phyloP scores from a whole-genome alignment of 1,284 basidiomycete genomes.

The Austroboletus sp. region DNA sequence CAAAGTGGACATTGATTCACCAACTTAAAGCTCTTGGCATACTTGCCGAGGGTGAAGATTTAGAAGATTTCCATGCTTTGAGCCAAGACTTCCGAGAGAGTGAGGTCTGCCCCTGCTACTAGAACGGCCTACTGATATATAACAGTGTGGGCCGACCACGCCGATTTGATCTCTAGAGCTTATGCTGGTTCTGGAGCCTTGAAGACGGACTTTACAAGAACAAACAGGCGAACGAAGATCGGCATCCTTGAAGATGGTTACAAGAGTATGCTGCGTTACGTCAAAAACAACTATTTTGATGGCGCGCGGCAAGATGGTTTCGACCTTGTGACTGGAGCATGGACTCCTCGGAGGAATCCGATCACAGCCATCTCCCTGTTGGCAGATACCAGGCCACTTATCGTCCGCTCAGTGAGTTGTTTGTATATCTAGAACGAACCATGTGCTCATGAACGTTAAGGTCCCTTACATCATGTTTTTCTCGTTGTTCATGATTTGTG shows the following conservation, averaged over 20 bases:
- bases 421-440: neutral
- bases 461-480: slow-evolving; percentile 81
- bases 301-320: slow-evolving; percentile 88
- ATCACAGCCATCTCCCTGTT: slow-evolving; percentile 61
- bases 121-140: slow-evolving; percentile 4
- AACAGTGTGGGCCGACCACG: slow-evolving; percentile 96
- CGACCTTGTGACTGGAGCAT: slow-evolving; percentile 89
- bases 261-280: slow-evolving; percentile 82
- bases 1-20: slow-evolving; percentile 74
- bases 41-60: slow-evolving; percentile 56
- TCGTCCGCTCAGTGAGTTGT: slow-evolving; percentile 70
- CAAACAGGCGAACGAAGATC: slow-evolving; percentile 78
- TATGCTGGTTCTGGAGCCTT: slow-evolving; percentile 94
- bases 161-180: slow-evolving; percentile 83
- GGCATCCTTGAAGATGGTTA: slow-evolving; percentile 82
- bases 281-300: slow-evolving; percentile 97
- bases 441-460: slow-evolving; percentile 36
- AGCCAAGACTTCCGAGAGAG: slow-evolving; percentile 84
- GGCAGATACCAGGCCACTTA: slow-evolving; percentile 70
- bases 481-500: slow-evolving; percentile 80
- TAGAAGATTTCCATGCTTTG: slow-evolving; percentile 76
- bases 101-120: slow-evolving; percentile 38
- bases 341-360: slow-evolving; percentile 72
- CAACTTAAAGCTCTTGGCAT: slow-evolving; percentile 75
- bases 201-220: slow-evolving; percentile 95